Percentiles rank a stretch among this genome's conserved stretches.
Evolutionary conservation across 2,329 filamentous ascomycete species (phyloP).

Genomic region (Paraphaeosphaeria sporulosa): DNA sequence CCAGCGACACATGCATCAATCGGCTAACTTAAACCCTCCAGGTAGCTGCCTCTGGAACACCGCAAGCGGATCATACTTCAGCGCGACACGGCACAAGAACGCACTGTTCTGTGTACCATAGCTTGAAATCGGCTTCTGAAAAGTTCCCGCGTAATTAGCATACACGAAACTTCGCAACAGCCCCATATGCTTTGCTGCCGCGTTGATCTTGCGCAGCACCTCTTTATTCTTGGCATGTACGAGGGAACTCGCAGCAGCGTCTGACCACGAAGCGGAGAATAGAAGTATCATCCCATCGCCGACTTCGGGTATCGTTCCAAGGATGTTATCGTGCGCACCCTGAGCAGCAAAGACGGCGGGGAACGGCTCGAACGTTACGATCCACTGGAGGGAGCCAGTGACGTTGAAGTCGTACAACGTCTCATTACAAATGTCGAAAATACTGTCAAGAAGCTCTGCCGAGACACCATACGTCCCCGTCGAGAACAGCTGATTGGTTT

Average conservation of each 20-base stretch:
- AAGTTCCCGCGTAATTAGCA: slow-evolving; percentile 25
- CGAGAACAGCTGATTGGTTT: slow-evolving; percentile 5
- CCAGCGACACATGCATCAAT: background rate
- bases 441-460: background rate
- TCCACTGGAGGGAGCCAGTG: slow-evolving; percentile 8
- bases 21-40: slow-evolving; percentile 36
- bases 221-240: background rate
- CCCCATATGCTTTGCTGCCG: background rate
- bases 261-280: slow-evolving; percentile 3
- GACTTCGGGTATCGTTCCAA: background rate
- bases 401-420: background rate
- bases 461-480: slow-evolving; percentile 6
- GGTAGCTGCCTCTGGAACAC: slow-evolving; percentile 41
- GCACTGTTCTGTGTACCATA: slow-evolving; percentile 32
- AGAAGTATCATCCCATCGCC: slow-evolving; percentile 2
- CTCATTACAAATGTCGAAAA: slow-evolving; percentile 8
- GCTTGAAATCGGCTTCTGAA: slow-evolving; percentile 37
- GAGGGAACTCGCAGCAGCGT: background rate
- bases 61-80: slow-evolving; percentile 40
- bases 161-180: slow-evolving; percentile 22
- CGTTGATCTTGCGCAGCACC: background rate
- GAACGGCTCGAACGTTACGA: background rate
- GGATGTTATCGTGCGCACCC: background rate
- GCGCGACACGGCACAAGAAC: slow-evolving; percentile 26
- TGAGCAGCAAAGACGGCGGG: background rate